Evolutionary conservation across 208 protist genomes (phyloP), one percentile per base, ranked within the genome.

Genomic region (Crithidia fasciculata): DNA sequence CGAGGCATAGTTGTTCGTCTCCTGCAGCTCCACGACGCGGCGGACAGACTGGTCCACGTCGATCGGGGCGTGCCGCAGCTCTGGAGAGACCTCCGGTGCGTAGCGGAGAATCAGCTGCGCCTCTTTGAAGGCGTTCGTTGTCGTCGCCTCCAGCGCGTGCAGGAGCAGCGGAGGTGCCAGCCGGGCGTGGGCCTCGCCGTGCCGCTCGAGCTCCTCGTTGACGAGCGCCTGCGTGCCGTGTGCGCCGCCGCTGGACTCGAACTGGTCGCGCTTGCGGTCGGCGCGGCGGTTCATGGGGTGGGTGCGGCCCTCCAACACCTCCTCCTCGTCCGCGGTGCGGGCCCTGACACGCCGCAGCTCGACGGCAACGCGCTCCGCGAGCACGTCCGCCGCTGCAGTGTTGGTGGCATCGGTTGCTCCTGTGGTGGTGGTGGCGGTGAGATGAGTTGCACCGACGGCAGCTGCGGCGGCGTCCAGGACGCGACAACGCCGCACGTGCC

Each of bases 21-120:
- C 90, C 83, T 93, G 82, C 37, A 97, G 89, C 62, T 97, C 92
- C 19, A 93, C 86, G 4, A 85, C 72, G 39, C 78, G 80, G n/a
- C 90, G 81, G 43, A 97, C 70, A 2, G 91, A 78, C 78, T 94
- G 89, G 49, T 97, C 93, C 28, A 97, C 90, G 64, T 97, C 90
- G 59, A 97, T 90, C 13, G 87, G 83, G 3, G 79, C 63, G 36
- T 69, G 62, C 2, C 84, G 80, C 58, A 97, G 78, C 16, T 58
- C 43, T 7, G 58, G 59, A 10, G 85, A 52, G 3, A 95, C 79
- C 80, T 85, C 76, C 16, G 88, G 85, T 28, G 84, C 90, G 74
- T 97, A 95, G 57, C 84, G 79, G 36, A 97, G 84, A 41, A 97
- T 87, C n/a, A 97, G 80, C 69, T 97, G 93, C 16, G 80, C 80